These are phyloP conservation scores for Prunus mira DNA, from an alignment of 306 rosid genomes.

Conservation along the genomic window DNA sequence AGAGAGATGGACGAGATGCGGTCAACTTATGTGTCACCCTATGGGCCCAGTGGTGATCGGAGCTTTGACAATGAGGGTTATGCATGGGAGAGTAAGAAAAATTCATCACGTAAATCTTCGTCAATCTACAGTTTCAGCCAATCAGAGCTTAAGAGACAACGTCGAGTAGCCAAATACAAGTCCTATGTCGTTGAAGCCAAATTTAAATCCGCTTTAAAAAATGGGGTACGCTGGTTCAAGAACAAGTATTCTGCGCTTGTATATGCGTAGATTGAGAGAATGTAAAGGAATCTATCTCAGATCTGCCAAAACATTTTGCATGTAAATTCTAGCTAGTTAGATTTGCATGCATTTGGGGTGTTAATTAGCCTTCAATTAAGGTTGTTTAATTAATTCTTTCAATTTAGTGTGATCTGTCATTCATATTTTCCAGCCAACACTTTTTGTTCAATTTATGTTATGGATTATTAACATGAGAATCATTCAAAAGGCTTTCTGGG, in stretches of 20 bases:
- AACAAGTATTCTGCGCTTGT: slow-evolving; percentile 28
- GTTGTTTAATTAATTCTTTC: not conserved
- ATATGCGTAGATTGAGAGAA: not conserved
- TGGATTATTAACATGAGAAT: not conserved
- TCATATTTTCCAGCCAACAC: not conserved
- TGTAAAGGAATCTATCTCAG: not conserved
- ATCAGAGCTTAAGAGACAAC: slow-evolving; percentile 32
- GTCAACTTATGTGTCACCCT: not conserved
- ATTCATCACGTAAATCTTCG: not conserved
- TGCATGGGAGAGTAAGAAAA: not conserved
- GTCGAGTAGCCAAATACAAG: slow-evolving; percentile 35
- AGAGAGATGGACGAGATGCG: slow-evolving; percentile 3
- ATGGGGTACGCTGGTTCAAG: slow-evolving; percentile 41
- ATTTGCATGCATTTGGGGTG: not conserved
- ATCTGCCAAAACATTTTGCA: not conserved
- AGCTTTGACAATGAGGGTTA: not conserved
- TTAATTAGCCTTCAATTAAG: not conserved
- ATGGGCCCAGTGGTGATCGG: not conserved
- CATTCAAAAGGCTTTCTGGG: not conserved
- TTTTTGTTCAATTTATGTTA: not conserved
- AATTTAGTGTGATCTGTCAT: not conserved
- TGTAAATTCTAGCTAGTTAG: not conserved
- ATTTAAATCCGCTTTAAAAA: slow-evolving; percentile 21
- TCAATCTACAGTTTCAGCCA: not conserved
- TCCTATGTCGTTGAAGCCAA: slow-evolving; percentile 14